phyloP scores from a whole-genome alignment of 2,329 filamentous ascomycete species.

The Mariannaea elegans region DNA sequence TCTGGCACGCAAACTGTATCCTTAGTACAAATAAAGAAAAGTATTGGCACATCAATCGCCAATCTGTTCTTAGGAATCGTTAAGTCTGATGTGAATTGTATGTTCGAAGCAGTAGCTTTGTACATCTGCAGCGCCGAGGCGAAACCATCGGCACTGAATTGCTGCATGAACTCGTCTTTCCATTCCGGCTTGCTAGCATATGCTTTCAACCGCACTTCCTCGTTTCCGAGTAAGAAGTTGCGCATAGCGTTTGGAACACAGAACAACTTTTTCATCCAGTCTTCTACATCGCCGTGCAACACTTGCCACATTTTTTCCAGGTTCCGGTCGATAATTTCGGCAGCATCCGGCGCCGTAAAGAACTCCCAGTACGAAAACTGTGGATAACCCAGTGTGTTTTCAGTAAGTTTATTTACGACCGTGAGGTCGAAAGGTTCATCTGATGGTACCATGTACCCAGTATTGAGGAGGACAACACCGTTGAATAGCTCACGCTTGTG shows the following conservation, averaged over 20 bases:
- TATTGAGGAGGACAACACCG: slow-evolving; percentile 18
- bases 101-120: slow-evolving; percentile 14
- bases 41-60: slow-evolving; percentile 8
- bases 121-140: slow-evolving; percentile 20
- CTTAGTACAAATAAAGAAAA: slow-evolving; percentile 6
- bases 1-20: slow-evolving; percentile 17
- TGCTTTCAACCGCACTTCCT: slow-evolving; percentile 11
- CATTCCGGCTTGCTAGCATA: slow-evolving; percentile 2
- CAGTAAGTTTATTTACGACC: slow-evolving; percentile 4
- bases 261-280: slow-evolving; percentile 25
- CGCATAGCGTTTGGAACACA: slow-evolving; percentile 25
- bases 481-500: slow-evolving; percentile 8
- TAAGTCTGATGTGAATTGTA: slow-evolving; percentile 11
- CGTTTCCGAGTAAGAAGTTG: slow-evolving; percentile 14
- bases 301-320: slow-evolving; percentile 23
- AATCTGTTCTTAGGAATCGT: slow-evolving; percentile 1
- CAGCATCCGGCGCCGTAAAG: slow-evolving; percentile 8
- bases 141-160: slow-evolving; percentile 13
- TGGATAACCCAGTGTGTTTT: slow-evolving; percentile 7
- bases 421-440: slow-evolving; percentile 14
- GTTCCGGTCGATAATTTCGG: slow-evolving; percentile 17
- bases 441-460: slow-evolving; percentile 19
- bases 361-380: slow-evolving; percentile 26
- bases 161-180: slow-evolving; percentile 14
- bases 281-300: slow-evolving; percentile 13